phyloP scores from a whole-genome alignment of 495 filamentous ascomycete genomes.

The Hyaloscypha bicolor region DNA sequence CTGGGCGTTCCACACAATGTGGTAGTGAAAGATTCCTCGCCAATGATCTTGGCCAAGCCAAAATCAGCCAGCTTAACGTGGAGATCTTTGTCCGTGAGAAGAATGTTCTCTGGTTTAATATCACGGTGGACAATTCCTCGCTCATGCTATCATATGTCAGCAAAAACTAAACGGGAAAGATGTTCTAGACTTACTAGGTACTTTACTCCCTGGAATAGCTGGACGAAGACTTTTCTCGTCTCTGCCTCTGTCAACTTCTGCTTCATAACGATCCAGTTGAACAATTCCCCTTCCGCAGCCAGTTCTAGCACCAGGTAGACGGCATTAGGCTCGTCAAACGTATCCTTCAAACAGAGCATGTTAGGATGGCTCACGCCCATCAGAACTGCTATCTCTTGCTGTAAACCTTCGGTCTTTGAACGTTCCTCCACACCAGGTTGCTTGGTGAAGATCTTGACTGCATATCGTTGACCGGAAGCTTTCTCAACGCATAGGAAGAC shows the following conservation, averaged over 20 bases:
- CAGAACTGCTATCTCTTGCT: conserved; percentile 94
- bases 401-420: conserved; percentile 79
- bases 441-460: conserved; percentile 93
- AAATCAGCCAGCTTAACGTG: conserved; percentile 95
- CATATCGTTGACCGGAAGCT: conserved; percentile 77
- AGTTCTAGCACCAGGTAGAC: conserved; percentile 94
- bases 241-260: conserved; percentile 84
- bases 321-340: conserved; percentile 87
- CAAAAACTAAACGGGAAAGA: not conserved
- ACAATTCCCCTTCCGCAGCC: conserved; percentile 89
- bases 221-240: conserved; percentile 81
- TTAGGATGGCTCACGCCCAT: conserved; percentile 98
- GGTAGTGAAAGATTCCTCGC: conserved; percentile 97
- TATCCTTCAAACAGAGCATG: conserved; percentile 90
- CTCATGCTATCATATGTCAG: conserved; percentile 68
- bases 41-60: conserved; percentile 97
- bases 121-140: conserved; percentile 97
- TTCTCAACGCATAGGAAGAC: conserved; percentile 92
- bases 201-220: conserved; percentile 91
- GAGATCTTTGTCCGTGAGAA: conserved; percentile 80
- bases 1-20: conserved; percentile 96
- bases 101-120: conserved; percentile 98
- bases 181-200: conserved; percentile 72
- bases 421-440: conserved; percentile 75
- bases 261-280: conserved; percentile 90